phyloP scores from a whole-genome alignment of 345 rosid species.

The Hypericum perforatum region DNA sequence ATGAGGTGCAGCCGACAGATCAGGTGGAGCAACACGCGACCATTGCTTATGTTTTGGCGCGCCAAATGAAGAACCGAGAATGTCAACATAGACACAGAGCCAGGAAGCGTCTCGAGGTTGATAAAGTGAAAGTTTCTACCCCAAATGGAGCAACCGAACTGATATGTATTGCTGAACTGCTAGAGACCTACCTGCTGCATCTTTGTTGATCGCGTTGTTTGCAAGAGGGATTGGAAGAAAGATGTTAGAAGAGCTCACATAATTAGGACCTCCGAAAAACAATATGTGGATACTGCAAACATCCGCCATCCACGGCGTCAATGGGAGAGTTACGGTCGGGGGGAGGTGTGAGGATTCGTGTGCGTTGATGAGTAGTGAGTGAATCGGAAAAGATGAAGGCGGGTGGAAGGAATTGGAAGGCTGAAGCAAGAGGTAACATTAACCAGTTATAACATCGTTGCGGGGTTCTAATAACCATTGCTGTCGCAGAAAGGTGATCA shows the following conservation, averaged over 20 bases:
- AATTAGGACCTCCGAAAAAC: conserved; percentile 19
- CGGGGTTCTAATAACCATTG: no score
- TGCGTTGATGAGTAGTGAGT: conserved; percentile 9
- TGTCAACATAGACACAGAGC: conserved; percentile 73
- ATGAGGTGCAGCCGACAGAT: conserved; percentile 20
- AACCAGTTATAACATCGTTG: no score
- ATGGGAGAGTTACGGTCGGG: conserved; percentile 10
- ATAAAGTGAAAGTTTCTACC: conserved; percentile 17
- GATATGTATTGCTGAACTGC: conserved; percentile 17
- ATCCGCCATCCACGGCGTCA: conserved; percentile 4
- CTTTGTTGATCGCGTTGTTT: conserved; percentile 25
- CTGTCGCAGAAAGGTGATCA: no score
- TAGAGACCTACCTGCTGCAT: conserved; percentile 16
- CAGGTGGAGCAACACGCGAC: conserved; percentile 18
- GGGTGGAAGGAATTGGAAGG: conserved; percentile 60
- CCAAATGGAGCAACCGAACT: conserved; percentile 13
- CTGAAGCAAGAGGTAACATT: conserved; percentile 51
- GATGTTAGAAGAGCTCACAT: conserved; percentile 44
- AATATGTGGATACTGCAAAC: conserved; percentile 12
- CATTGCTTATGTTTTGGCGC: conserved; percentile 27
- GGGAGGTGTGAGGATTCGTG: conserved; percentile 16
- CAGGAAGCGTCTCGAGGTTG: conserved; percentile 52
- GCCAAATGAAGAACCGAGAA: conserved; percentile 68
- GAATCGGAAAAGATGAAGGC: conserved; percentile 17
- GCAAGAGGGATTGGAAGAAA: conserved; percentile 60